Evolutionary conservation across 2,329 filamentous ascomycete genomes (phyloP).

Genomic region (Sporothrix brasiliensis): DNA sequence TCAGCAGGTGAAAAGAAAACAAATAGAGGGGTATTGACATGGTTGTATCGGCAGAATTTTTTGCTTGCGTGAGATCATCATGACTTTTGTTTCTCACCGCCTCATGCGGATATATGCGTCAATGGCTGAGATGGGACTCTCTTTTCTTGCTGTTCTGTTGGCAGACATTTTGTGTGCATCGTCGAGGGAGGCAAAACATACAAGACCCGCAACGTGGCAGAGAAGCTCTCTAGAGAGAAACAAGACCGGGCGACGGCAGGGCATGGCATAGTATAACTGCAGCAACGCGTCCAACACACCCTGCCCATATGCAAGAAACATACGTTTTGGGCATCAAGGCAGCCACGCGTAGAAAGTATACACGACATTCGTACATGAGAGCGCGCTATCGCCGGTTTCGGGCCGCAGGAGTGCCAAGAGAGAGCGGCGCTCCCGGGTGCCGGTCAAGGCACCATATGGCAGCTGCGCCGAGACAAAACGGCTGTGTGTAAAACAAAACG

Average conservation of each 20-base stretch:
- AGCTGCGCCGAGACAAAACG: not conserved
- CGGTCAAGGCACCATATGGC: not conserved
- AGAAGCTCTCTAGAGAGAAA: not conserved
- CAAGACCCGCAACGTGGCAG: not conserved
- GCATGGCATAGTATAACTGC: not conserved
- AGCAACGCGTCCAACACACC: not conserved
- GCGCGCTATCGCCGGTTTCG: not conserved
- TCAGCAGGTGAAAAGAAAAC: not conserved
- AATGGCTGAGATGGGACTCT: conserved; percentile 1
- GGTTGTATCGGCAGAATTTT: not conserved
- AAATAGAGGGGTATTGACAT: conserved; percentile 18
- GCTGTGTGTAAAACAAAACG: not conserved
- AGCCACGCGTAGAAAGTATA: conserved; percentile 2
- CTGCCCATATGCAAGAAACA: conserved; percentile 16
- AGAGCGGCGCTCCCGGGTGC: not conserved
- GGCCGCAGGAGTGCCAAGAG: not conserved
- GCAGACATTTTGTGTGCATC: not conserved
- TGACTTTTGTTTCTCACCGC: conserved; percentile 13
- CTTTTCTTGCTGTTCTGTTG: not conserved
- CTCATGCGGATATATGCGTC: conserved; percentile 7
- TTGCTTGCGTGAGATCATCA: not conserved
- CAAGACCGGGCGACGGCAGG: not conserved
- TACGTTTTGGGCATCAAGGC: conserved; percentile 24
- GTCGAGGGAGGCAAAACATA: not conserved
- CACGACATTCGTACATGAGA: not conserved